These are phyloP conservation scores for Flueggea neowawraea DNA, from an alignment of 441 rosid genomes.

Conservation along the genomic window DNA sequence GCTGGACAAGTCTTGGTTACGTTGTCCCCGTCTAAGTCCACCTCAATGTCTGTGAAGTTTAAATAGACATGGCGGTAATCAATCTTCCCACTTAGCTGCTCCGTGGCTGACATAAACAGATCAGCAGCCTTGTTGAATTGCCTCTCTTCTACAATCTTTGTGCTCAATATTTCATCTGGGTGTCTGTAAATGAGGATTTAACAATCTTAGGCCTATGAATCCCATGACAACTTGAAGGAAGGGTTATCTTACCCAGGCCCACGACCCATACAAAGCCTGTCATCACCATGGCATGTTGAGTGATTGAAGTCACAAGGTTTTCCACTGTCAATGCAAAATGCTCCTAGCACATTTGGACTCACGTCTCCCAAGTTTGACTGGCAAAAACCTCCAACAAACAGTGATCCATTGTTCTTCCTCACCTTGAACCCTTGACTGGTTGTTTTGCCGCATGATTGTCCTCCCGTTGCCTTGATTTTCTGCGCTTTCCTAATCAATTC, in stretches of 20 bases:
- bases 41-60: slow-evolving; percentile 46
- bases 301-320: slow-evolving; percentile 54
- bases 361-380: slow-evolving; percentile 64
- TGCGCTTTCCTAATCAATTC: slow-evolving; percentile 20
- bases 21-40: slow-evolving; percentile 28
- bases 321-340: slow-evolving; percentile 46
- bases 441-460: slow-evolving; percentile 33
- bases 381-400: slow-evolving; percentile 53
- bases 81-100: slow-evolving; percentile 34
- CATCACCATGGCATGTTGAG: slow-evolving; percentile 54
- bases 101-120: slow-evolving; percentile 34
- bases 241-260: slow-evolving; percentile 48
- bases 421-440: slow-evolving; percentile 48
- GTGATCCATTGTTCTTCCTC: slow-evolving; percentile 43
- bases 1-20: slow-evolving; percentile 48
- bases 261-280: slow-evolving; percentile 50
- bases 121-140: slow-evolving; percentile 40
- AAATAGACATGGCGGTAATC: slow-evolving; percentile 43
- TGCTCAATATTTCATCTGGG: slow-evolving; percentile 51
- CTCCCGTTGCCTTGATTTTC: slow-evolving; percentile 42
- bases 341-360: slow-evolving; percentile 55
- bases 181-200: slow-evolving; percentile 22
- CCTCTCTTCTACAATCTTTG: slow-evolving; percentile 49
- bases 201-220: no score
- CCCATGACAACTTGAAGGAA: no score